Evolutionary conservation across 164 flowering plant species (phyloP), one percentile per base, ranked within the genome.

Genomic region (Chimonanthus praecox): DNA sequence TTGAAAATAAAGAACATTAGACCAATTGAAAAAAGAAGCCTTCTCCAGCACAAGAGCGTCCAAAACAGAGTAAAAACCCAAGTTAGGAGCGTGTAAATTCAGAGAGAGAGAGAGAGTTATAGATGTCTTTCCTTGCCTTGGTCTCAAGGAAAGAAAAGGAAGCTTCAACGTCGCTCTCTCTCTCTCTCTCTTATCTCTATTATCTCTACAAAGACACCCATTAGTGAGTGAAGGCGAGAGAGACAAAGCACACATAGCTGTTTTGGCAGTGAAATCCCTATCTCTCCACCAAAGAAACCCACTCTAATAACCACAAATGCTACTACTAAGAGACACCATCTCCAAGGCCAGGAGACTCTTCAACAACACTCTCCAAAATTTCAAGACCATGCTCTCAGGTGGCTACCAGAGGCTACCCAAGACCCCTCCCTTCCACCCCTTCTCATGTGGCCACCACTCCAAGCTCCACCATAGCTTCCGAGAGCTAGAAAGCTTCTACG

Each of bases 301-400:
- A 60, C 50, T 18, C 21, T 9, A n/a, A 51, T 62, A 73, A 49
- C 64, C 68, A 21, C 76, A 63, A 74, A 80, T 83, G 85, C 33
- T 85, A 89, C 62, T 88, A 78, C 82, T 88, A 7, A 84, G 78
- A 72, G 82, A 79, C 48, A 73, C 93, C 73, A 70, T 90, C 49
- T 80, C 84, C 64, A 83, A 74, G 58, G 82, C 95, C 79, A 87
- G 79, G 74, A 85, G 74, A 68, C 85, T 92, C 82, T 78, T 92
- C 65, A 72, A 75, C 10, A 88, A 70, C 74, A 82, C 89, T 50
- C 20, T 87, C 13, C 73, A 76, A 47, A 82, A 63, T 71, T 74
- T 90, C 78, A 90, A 85, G 70, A 82, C 85, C 15, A 71, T 86
- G 4, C 75, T 90, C 72, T 81, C 83, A n/a, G 76, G 77, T 33